These are phyloP conservation scores for Podila clonocystis DNA, from an alignment of 192 early-diverging fungal species.

Conservation along the genomic window DNA sequence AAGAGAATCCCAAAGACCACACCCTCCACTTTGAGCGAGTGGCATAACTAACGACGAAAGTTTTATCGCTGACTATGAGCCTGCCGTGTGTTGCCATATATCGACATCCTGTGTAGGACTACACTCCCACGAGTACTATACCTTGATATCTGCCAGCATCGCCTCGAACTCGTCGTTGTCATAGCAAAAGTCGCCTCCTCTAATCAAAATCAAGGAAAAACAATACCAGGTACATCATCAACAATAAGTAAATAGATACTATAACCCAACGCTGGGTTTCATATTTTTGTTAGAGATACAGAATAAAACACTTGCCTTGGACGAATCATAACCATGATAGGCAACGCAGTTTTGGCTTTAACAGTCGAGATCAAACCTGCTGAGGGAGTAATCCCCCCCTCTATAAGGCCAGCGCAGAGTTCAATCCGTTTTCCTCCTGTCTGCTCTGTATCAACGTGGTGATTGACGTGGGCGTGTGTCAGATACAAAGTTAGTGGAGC, in stretches of 20 bases:
- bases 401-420: conserved; percentile 71
- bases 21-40: conserved; percentile 50
- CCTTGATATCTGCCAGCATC: conserved; percentile 57
- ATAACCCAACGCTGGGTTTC: background rate
- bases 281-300: background rate
- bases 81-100: no score
- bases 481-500: background rate
- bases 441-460: conserved; percentile 40
- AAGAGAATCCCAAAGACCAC: conserved; percentile 72
- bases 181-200: conserved; percentile 74
- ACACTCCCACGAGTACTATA: background rate
- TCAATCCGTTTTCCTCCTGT: conserved; percentile 68
- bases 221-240: no score
- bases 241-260: background rate
- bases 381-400: conserved; percentile 73
- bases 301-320: conserved; percentile 49
- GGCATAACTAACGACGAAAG: conserved; percentile 20
- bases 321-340: conserved; percentile 73
- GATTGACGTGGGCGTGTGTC: background rate
- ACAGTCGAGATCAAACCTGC: conserved; percentile 55
- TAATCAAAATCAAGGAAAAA: background rate
- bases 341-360: conserved; percentile 55
- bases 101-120: no score
- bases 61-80: background rate
- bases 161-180: conserved; percentile 58